These are phyloP conservation scores for Chlorella sp. DNA, from an alignment of 139 green algal genomes.

Conservation along the genomic window DNA sequence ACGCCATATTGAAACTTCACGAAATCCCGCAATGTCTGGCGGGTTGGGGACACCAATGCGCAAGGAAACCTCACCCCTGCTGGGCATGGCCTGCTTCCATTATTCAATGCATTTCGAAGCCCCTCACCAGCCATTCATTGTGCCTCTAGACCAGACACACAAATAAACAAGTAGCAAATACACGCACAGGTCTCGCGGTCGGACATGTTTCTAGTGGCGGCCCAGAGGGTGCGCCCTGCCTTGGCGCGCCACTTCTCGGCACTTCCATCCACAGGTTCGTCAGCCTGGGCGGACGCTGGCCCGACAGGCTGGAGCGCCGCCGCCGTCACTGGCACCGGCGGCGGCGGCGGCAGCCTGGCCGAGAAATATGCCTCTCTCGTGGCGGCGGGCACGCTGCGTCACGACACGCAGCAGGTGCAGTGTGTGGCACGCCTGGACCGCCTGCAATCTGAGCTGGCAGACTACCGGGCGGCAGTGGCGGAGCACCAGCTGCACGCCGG, in stretches of 20 bases:
- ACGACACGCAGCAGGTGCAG: constrained; percentile 5
- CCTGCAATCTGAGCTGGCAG: not conserved
- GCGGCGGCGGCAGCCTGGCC: not conserved
- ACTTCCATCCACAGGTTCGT: not conserved
- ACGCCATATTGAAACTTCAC: not conserved
- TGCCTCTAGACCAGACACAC: not conserved
- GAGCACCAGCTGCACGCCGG: not conserved
- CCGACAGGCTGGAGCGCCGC: not conserved
- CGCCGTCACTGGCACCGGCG: not conserved
- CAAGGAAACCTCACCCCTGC: not conserved
- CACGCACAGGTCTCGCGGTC: no score
- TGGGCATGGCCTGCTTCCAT: not conserved
- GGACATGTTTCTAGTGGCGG: no score
- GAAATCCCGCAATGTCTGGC: not conserved
- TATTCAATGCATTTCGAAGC: not conserved
- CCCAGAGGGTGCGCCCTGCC: no score
- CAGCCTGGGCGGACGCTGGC: not conserved
- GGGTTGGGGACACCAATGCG: not conserved
- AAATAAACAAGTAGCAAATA: no score
- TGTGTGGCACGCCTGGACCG: constrained; percentile 28
- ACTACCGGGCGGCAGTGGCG: not conserved
- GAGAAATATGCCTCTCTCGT: constrained; percentile 4
- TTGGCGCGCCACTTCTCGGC: no score
- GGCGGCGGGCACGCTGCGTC: not conserved
- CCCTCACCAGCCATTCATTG: not conserved